Conservation (phyloP, 176 grass and related monocot species). For the Coix lacrymajobi region DNA sequence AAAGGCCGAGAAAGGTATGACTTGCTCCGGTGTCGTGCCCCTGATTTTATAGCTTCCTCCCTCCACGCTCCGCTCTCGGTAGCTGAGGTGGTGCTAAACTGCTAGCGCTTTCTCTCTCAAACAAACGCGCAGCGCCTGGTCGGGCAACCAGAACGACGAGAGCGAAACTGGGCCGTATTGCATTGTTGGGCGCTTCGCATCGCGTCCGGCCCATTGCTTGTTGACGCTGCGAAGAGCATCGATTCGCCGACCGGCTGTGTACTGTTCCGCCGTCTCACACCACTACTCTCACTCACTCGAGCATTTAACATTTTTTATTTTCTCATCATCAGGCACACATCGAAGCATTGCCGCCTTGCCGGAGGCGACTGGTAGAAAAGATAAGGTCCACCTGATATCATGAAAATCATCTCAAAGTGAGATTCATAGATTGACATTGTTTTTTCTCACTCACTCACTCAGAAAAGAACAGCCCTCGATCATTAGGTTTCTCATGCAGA, state of each 20-base stretch:
- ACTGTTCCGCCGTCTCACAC: too few species aligned
- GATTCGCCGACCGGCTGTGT: background rate
- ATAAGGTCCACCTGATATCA: background rate
- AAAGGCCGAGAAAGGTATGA: conserved; percentile 67
- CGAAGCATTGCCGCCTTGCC: background rate
- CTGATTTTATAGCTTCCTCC: too few species aligned
- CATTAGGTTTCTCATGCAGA: background rate
- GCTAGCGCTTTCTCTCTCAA: too few species aligned
- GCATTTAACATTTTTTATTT: background rate
- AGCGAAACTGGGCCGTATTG: too few species aligned
- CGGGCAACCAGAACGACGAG: too few species aligned
- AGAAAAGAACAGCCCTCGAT: background rate
- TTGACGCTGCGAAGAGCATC: too few species aligned
- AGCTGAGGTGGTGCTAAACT: too few species aligned
- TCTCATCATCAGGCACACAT: background rate
- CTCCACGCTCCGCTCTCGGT: too few species aligned
- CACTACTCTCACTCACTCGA: too few species aligned
- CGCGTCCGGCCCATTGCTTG: too few species aligned
- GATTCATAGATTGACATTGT: background rate
- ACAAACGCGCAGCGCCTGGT: too few species aligned
- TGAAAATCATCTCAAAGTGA: background rate
- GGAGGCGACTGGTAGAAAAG: background rate
- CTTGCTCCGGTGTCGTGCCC: too few species aligned
- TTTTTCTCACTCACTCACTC: background rate
- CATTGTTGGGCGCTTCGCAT: background rate